Base-by-base conservation (phyloP, 2,329 filamentous ascomycete genomes). In the Xylariaceae sp. region DNA sequence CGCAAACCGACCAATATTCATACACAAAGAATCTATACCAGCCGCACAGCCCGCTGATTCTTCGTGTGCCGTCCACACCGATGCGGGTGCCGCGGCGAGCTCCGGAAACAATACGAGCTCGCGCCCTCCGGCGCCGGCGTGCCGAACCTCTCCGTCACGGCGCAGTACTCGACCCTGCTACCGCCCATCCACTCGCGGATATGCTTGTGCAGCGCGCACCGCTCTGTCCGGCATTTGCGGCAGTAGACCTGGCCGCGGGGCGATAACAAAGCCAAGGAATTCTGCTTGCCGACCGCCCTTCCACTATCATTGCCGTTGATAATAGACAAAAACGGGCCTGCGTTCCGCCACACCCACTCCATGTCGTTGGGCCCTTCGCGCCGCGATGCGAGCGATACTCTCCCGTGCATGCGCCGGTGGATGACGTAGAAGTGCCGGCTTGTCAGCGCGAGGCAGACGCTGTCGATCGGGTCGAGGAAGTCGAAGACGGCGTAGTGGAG, bases 161-260 rank as follows among this genome's bases (percentile, higher is more conserved):
- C 71, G 67, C 80, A 83, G 65, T 83, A 83, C 62, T 84, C 80
- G 49, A 71, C 64, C 17, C 3, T 8, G 12, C 63, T 68, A 32
- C 69, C 64, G 44, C 76, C 76, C 72, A 83, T 76, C 77, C 79
- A 83, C 33, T 70, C 71, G 56, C 71, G 70, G 55, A 84, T 72
- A 59, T 84, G 80, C 53, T 77, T 75, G 64, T 82, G 78, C 47
- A 84, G 70, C 67, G 83, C 79, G 62, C 80, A 84, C 27, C 80
- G 73, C 33, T 70, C 74, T 48, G 77, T 73, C 39, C 77, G 79
- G 52, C 80, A 84, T 62, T 82, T 81, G 47, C 75, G 71, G 63
- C 80, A 84, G 62, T 80, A 77, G 5, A 80, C 76, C 57, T 81
- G 79, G 19, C 79, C 80, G 44, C 73, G 73, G 39, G 78, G 71